Conservation (phyloP, 345 rosid species). For the Hibiscus mutabilis region DNA sequence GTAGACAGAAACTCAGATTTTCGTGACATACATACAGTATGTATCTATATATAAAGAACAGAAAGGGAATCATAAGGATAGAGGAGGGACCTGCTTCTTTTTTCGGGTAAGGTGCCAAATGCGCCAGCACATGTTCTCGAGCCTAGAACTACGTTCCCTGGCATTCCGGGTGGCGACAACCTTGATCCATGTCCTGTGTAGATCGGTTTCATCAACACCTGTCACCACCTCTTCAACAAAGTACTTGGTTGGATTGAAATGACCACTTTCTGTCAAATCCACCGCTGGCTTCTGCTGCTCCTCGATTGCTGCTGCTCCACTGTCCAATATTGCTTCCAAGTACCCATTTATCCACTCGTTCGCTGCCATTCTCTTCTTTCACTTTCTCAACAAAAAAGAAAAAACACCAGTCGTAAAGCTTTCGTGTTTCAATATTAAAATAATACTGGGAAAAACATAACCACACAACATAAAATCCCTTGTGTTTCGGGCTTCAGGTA, state of each 20-base stretch:
- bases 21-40: background rate
- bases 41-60: too few relatives aligned
- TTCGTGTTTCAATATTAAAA: background rate
- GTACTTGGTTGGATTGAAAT: conserved; percentile 82
- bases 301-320: conserved; percentile 55
- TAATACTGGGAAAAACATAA: too few relatives aligned
- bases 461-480: background rate
- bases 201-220: conserved; percentile 86
- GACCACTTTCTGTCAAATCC: conserved; percentile 38
- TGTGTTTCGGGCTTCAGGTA: background rate
- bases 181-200: conserved; percentile 90
- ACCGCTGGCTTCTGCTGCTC: conserved; percentile 44
- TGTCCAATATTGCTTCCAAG: conserved; percentile 83
- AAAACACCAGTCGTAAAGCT: too few relatives aligned
- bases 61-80: background rate
- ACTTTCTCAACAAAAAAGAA: background rate
- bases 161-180: conserved; percentile 91
- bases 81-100: conserved; percentile 76
- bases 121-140: conserved; percentile 99
- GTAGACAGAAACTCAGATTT: too few relatives aligned
- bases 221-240: conserved; percentile 95
- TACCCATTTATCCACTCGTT: conserved; percentile 98
- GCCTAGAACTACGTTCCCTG: conserved; percentile 87
- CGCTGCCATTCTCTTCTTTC: conserved; percentile 50
- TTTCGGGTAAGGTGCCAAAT: conserved; percentile 98